These are phyloP conservation scores for Calonectria henricotiae DNA, from an alignment of 2,329 filamentous ascomycete genomes.

Conservation along the genomic window DNA sequence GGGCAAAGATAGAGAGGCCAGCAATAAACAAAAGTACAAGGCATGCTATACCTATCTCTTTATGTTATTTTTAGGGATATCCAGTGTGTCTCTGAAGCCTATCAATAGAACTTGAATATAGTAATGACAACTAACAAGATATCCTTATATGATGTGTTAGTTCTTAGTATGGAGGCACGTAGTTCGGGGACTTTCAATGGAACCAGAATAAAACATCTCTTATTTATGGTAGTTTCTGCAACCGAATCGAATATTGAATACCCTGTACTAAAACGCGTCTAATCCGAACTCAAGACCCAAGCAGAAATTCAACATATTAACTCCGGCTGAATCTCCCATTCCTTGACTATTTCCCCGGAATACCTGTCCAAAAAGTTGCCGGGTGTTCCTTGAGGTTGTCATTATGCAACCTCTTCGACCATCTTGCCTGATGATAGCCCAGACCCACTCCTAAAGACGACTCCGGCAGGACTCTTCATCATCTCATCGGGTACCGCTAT, in stretches of 20 bases:
- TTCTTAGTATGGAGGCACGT: too few species aligned
- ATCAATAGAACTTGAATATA: too few species aligned
- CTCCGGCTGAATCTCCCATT: neutral
- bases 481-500: constrained; percentile 80
- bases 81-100: too few species aligned
- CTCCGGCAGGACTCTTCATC: constrained; percentile 75
- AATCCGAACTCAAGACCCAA: neutral
- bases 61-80: too few species aligned
- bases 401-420: constrained; percentile 69
- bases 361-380: neutral
- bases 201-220: neutral
- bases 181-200: neutral
- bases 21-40: too few species aligned
- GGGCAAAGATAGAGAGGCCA: too few species aligned
- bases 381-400: neutral
- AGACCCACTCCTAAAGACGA: constrained; percentile 66
- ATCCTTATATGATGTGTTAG: too few species aligned
- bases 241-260: neutral
- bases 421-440: constrained; percentile 64
- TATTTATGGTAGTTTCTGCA: neutral
- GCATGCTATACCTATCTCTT: too few species aligned
- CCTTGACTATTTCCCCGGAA: neutral
- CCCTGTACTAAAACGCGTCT: constrained; percentile 12
- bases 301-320: constrained; percentile 7
- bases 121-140: too few species aligned